These are phyloP conservation scores for Suhomyces terraborum DNA, from an alignment of 1,139 yeast genomes.

Conservation along the genomic window DNA sequence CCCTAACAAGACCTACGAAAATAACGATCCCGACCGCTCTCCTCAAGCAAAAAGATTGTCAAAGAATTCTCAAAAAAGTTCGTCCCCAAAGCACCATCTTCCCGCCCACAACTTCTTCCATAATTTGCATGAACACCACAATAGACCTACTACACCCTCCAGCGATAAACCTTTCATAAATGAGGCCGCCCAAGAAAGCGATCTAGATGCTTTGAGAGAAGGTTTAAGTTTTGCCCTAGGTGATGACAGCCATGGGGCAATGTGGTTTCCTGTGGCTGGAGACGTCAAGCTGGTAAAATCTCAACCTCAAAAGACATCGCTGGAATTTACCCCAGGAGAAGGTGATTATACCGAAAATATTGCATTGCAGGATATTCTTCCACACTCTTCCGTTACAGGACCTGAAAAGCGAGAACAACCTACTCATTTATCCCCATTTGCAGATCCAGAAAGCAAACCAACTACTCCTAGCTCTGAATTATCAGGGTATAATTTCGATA, in stretches of 20 bases:
- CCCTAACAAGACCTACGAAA: constrained; percentile 12
- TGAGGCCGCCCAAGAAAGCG: constrained; percentile 33
- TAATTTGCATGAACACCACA: not conserved
- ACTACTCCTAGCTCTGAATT: constrained; percentile 2
- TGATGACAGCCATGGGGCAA: constrained; percentile 25
- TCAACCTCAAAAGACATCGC: not conserved
- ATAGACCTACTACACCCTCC: constrained; percentile 2
- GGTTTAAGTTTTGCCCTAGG: constrained; percentile 45
- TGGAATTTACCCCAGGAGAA: constrained; percentile 2
- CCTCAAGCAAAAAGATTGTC: not conserved
- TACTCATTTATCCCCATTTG: constrained; percentile 10
- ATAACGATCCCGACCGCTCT: constrained; percentile 1
- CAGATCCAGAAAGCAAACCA: constrained; percentile 7
- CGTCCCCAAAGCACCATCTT: not conserved
- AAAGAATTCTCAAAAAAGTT: not conserved
- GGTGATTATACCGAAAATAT: constrained; percentile 25
- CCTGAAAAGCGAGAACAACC: not conserved
- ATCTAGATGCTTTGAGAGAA: constrained; percentile 38
- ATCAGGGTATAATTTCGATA: constrained; percentile 3
- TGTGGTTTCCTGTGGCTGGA: constrained; percentile 35
- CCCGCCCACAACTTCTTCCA: constrained; percentile 1
- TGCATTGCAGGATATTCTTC: constrained; percentile 20
- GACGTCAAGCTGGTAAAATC: constrained; percentile 1
- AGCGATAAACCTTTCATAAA: constrained; percentile 20
- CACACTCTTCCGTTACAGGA: not conserved